phyloP scores from a whole-genome alignment of 169 alveolate genomes.

The Plasmodium relictum region DNA sequence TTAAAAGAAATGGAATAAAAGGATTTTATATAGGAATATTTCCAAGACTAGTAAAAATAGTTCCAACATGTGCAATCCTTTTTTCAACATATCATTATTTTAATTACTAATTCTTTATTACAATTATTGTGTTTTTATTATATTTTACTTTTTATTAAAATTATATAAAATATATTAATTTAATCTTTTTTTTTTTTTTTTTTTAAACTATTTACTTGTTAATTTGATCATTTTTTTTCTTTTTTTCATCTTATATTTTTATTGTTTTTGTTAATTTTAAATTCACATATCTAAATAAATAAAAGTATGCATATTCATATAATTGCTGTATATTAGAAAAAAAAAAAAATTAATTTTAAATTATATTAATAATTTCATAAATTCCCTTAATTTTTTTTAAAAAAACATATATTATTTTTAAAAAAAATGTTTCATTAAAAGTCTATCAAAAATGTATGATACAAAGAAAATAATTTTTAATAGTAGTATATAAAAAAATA shows the following conservation, averaged over 20 bases:
- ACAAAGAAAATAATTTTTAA: too few relatives aligned
- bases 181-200: too few relatives aligned
- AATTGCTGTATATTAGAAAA: neutral
- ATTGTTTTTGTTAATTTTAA: slow-evolving; percentile 3
- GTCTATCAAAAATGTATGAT: too few relatives aligned
- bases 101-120: slow-evolving; percentile 22
- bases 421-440: too few relatives aligned
- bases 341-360: neutral
- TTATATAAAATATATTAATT: too few relatives aligned
- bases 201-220: neutral
- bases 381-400: too few relatives aligned
- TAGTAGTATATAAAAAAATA: too few relatives aligned
- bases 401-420: too few relatives aligned
- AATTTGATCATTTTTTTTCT: neutral
- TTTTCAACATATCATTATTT: slow-evolving; percentile 76
- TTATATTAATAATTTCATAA: too few relatives aligned
- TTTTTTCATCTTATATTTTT: neutral
- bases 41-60: slow-evolving; percentile 79
- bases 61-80: slow-evolving; percentile 80
- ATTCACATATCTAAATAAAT: neutral
- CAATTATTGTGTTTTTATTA: too few relatives aligned
- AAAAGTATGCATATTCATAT: neutral
- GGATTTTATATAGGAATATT: slow-evolving; percentile 76
- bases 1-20: slow-evolving; percentile 61
- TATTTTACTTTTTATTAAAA: too few relatives aligned